These are phyloP conservation scores for Combretum micranthum DNA, from an alignment of 345 rosid species.

Conservation along the genomic window DNA sequence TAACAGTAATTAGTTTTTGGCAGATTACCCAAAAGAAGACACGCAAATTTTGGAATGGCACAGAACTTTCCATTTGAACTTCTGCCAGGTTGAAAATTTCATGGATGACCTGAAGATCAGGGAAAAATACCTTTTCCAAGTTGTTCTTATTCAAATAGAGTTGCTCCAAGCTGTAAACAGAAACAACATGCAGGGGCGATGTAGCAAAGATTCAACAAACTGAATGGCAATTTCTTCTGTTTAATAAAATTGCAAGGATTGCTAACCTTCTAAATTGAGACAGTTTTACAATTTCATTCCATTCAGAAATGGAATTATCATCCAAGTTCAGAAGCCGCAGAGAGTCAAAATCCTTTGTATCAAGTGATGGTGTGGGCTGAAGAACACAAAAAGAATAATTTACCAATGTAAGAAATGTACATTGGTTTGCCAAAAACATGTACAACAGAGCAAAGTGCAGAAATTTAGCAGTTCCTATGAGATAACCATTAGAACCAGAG, in stretches of 20 bases:
- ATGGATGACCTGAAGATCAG: constrained; percentile 10
- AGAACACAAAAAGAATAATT: constrained; percentile 5
- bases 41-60: constrained; percentile 61
- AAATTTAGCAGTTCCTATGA: too few relatives aligned
- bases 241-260: not conserved
- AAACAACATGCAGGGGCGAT: constrained; percentile 6
- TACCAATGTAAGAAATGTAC: too few relatives aligned
- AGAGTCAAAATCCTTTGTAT: constrained; percentile 51
- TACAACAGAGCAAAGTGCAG: too few relatives aligned
- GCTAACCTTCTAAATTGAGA: constrained; percentile 67
- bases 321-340: constrained; percentile 86
- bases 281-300: constrained; percentile 77
- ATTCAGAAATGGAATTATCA: constrained; percentile 67
- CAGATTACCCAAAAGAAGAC: constrained; percentile 75
- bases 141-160: constrained; percentile 82
- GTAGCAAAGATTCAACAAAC: not conserved
- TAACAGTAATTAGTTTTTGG: not conserved
- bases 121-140: constrained; percentile 46
- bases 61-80: constrained; percentile 24
- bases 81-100: constrained; percentile 8
- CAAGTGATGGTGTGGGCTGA: constrained; percentile 41
- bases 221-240: not conserved
- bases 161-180: constrained; percentile 65
- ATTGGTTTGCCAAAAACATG: too few relatives aligned
- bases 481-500: too few relatives aligned